Evolutionary conservation across 257 asterid genomes (phyloP).

Genomic region (Rhazya stricta): DNA sequence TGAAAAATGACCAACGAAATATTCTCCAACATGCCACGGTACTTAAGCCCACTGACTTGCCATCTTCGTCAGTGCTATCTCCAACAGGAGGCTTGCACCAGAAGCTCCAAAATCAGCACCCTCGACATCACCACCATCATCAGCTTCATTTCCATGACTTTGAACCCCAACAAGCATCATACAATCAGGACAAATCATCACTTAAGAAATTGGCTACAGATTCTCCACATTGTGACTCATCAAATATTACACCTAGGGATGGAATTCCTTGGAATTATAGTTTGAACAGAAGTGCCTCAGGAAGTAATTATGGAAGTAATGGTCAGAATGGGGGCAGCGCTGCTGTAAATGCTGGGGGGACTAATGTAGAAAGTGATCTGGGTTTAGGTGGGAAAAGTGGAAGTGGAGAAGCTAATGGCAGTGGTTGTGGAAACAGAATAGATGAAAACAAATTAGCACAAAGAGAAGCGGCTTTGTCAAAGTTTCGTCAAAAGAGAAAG

Average conservation of each 20-base stretch:
- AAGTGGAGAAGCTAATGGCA: constrained; percentile 47
- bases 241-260: constrained; percentile 39
- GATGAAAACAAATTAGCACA: constrained; percentile 49
- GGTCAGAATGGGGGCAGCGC: constrained; percentile 49
- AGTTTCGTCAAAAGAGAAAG: constrained; percentile 66
- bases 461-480: constrained; percentile 64
- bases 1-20: constrained; percentile 38
- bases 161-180: constrained; percentile 29
- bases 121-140: constrained; percentile 24
- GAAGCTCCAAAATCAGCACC: constrained; percentile 34
- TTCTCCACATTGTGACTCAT: constrained; percentile 42
- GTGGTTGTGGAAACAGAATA: constrained; percentile 43
- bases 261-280: constrained; percentile 37
- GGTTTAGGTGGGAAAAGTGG: constrained; percentile 56
- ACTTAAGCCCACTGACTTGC: constrained; percentile 32
- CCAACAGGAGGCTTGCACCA: constrained; percentile 27
- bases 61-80: constrained; percentile 27
- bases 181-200: constrained; percentile 36
- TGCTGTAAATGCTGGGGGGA: constrained; percentile 36
- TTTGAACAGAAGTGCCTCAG: constrained; percentile 60
- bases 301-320: constrained; percentile 67
- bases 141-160: constrained; percentile 25
- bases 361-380: constrained; percentile 49
- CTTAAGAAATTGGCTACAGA: constrained; percentile 43
- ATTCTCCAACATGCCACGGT: constrained; percentile 29